Conservation (phyloP, 192 early-diverging fungal species). For the Gamsiella multidivaricata region DNA sequence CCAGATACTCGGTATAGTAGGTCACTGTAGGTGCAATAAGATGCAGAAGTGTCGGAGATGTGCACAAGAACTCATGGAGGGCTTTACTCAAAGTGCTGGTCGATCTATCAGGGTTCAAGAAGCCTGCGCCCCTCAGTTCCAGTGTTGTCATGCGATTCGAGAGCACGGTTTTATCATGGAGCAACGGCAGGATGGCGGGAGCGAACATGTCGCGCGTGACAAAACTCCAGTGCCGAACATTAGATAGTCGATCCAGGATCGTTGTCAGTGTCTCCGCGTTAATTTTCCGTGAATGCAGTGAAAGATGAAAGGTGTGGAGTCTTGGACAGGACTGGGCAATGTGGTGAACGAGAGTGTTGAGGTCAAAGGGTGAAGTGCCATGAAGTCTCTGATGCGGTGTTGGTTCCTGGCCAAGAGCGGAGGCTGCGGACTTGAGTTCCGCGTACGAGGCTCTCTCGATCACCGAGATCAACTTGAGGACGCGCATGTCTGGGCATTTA, state of each 20-base stretch:
- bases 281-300: background rate
- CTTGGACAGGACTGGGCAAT: conserved; percentile 8
- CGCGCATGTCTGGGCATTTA: conserved; percentile 5
- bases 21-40: conserved; percentile 15
- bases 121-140: conserved; percentile 2
- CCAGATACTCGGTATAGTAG: conserved; percentile 23
- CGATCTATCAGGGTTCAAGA: conserved; percentile 11
- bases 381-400: background rate
- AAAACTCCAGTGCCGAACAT: conserved; percentile 22
- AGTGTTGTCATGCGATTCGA: conserved; percentile 9
- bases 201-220: background rate
- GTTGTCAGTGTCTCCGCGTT: background rate
- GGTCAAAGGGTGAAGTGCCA: conserved; percentile 7
- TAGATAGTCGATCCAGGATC: background rate
- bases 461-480: conserved; percentile 8
- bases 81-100: conserved; percentile 10
- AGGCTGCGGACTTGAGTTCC: background rate
- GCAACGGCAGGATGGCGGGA: background rate
- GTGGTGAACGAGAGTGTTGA: background rate
- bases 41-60: conserved; percentile 18
- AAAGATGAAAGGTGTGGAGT: conserved; percentile 23
- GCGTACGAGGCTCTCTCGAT: conserved; percentile 12
- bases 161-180: background rate
- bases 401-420: background rate
- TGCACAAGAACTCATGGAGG: conserved; percentile 17